Evolutionary conservation across 805 yeast genomes (phyloP).

Genomic region (Yamadazyma philogaea): DNA sequence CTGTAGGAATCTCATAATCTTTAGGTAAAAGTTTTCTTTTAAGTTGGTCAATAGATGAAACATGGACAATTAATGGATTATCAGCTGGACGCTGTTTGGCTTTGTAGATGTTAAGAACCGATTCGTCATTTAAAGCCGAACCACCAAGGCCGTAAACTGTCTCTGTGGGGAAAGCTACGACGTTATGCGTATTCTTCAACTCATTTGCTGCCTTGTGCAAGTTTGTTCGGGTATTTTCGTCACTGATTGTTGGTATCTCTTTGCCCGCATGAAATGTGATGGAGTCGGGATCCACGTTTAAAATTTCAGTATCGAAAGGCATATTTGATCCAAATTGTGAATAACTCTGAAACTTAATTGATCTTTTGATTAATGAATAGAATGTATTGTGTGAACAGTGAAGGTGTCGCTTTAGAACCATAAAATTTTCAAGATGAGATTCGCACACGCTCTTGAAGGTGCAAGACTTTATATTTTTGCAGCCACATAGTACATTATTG

Average conservation of each 20-base stretch:
- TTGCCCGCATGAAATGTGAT: conserved; percentile 48
- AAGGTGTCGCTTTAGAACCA: conserved; percentile 1
- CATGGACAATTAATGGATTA: conserved; percentile 89
- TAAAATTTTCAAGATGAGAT: conserved; percentile 3
- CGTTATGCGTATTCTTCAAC: conserved; percentile 49
- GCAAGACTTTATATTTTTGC: neutral
- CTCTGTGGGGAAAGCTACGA: conserved; percentile 94
- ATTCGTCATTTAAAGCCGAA: conserved; percentile 67
- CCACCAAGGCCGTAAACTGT: conserved; percentile 97
- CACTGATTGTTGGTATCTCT: conserved; percentile 45
- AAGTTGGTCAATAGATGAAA: conserved; percentile 74
- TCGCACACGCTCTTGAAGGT: neutral
- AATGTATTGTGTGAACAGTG: neutral
- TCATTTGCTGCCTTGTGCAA: conserved; percentile 58
- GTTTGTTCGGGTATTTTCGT: conserved; percentile 48
- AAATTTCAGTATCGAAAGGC: conserved; percentile 32
- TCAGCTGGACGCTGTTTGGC: conserved; percentile 96
- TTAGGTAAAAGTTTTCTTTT: conserved; percentile 52
- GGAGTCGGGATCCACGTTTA: conserved; percentile 52
- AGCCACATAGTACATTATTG: neutral
- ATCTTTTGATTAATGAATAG: conserved; percentile 21
- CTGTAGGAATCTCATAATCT: conserved; percentile 56
- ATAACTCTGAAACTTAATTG: neutral
- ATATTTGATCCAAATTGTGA: neutral
- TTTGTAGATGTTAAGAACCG: conserved; percentile 71